Base-by-base conservation (phyloP, 2,329 filamentous ascomycete genomes). In the Aureobasidium sp. region DNA sequence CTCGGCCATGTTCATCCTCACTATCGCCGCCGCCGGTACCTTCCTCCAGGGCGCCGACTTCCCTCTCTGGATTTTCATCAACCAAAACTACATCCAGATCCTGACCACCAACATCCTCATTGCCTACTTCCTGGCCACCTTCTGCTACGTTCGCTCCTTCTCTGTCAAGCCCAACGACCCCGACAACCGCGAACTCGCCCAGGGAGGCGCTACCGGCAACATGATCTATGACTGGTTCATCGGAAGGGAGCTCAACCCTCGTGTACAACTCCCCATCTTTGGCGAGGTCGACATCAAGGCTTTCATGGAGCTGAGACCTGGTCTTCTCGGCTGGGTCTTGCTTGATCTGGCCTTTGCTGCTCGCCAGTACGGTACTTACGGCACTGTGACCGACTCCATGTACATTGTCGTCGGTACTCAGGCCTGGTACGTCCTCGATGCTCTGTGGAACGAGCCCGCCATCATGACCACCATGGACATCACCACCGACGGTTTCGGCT, bases 221-320 rank as follows among this genome's bases (percentile, higher is more conserved):
- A 77, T 91, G 65, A 76, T 97, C 40, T 97, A 97, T 74, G 93
- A 97, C 75, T 97, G 91, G 85, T 97, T 91, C 77, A 97, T 97
- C 66, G 93, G 93, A 22, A 89, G 93, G 31, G 93, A 97, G 75
- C 85, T 97, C 64, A 97, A 97, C 76, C 93, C 93, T 3, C 90
- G 92, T 53, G 75, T 95, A 63, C 84, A 81, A 0, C 77, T 96
- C 27, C 91, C 91, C 2, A 73, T 95, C 53, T 81, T 96, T 66
- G 90, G 91, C 63, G 88, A 91, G 68, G 81, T 97, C 54, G 93
- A 97, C 71, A 88, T 97, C 75, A 97, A 97, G 76, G 81, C 87
- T 64, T 97, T 87, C 74, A 89, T 89, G 74, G 93, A 97, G 76
- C 81, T 97, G 70, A 86, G 93, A n/a, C 93, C 93, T 0, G 93